Conservation (phyloP, 495 filamentous ascomycete genomes). For the Hyaloscypha finlandica region DNA sequence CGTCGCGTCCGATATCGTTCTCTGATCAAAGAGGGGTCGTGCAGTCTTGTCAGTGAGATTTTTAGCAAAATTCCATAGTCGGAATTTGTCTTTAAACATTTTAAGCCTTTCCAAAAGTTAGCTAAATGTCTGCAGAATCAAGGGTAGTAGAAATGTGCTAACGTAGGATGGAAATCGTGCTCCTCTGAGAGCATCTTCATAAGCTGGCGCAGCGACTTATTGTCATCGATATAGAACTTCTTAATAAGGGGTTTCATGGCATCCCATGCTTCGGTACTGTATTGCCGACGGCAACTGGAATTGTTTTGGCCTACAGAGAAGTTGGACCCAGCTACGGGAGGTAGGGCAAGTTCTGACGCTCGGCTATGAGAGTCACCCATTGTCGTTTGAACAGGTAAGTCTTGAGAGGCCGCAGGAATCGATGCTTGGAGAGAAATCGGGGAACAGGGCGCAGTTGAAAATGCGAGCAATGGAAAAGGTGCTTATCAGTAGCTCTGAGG, state of each 20-base stretch:
- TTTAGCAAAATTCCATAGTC: background rate
- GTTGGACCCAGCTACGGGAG: background rate
- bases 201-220: background rate
- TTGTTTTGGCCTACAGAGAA: background rate
- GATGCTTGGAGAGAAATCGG: background rate
- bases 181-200: background rate
- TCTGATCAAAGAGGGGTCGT: too few relatives aligned
- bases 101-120: background rate
- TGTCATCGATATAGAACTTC: background rate
- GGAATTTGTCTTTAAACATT: slow-evolving; percentile 3
- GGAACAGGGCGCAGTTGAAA: background rate
- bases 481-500: background rate
- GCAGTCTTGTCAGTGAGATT: too few relatives aligned
- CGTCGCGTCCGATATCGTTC: too few relatives aligned
- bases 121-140: background rate
- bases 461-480: background rate
- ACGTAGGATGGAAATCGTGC: slow-evolving; percentile 6
- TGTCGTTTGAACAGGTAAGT: background rate
- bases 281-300: background rate
- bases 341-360: background rate
- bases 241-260: slow-evolving; percentile 2
- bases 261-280: background rate
- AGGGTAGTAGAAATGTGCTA: background rate
- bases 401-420: background rate
- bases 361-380: slow-evolving; percentile 3